Evolutionary conservation across 139 green algal species (phyloP).

Genomic region (Chlorella vulgaris): DNA sequence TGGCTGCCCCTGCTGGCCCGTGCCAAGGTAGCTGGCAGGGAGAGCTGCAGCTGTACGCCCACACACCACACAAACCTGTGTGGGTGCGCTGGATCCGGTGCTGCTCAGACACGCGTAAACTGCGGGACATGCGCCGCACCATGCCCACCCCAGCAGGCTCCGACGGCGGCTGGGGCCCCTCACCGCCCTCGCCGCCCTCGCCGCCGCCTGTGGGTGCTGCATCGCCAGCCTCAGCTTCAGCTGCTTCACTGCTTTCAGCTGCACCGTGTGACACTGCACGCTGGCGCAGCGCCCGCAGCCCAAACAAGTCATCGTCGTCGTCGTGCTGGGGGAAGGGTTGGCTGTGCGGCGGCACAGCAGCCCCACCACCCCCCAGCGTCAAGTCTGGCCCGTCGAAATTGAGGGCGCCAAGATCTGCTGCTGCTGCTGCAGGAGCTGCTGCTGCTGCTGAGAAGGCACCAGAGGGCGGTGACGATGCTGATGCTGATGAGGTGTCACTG

Average conservation of each 20-base stretch:
- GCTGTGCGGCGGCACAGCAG: background rate
- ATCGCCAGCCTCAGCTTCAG: background rate
- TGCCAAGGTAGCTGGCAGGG: no score
- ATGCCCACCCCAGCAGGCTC: background rate
- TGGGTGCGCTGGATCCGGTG: background rate
- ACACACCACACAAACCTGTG: background rate
- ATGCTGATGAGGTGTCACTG: no score
- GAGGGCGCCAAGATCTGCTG: background rate
- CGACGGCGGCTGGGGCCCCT: background rate
- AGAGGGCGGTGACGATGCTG: no score
- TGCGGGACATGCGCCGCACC: constrained; percentile 14
- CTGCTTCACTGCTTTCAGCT: background rate
- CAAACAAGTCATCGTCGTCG: constrained; percentile 37
- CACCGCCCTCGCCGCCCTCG: background rate
- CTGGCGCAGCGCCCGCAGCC: constrained; percentile 4
- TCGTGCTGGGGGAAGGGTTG: background rate
- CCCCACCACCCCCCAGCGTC: background rate
- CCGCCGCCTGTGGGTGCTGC: background rate
- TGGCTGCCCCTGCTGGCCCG: no score
- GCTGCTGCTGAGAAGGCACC: no score
- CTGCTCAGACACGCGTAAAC: background rate
- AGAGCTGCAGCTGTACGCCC: no score
- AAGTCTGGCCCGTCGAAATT: background rate
- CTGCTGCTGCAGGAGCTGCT: background rate
- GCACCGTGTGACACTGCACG: background rate